These are phyloP conservation scores for Agastache rugosa DNA, from an alignment of 257 asterid genomes.

Conservation along the genomic window DNA sequence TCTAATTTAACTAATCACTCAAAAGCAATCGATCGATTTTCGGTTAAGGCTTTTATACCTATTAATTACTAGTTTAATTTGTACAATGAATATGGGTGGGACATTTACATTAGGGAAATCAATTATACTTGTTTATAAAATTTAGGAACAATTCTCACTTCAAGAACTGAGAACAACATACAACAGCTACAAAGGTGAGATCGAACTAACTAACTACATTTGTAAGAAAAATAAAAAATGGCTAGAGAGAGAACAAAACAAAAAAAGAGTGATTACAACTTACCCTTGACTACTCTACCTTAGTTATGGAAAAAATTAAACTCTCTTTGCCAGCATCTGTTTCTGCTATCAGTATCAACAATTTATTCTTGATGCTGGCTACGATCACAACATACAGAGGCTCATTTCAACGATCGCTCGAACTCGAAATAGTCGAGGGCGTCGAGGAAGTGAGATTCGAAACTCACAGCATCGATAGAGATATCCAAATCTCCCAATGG, in stretches of 20 bases:
- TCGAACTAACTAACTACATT: not conserved
- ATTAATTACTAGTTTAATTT: too few relatives aligned
- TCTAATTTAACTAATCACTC: too few relatives aligned
- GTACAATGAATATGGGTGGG: too few relatives aligned
- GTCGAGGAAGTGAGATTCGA: constrained; percentile 49
- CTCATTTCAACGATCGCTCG: not conserved
- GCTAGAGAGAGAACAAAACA: not conserved
- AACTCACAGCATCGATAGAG: constrained; percentile 43
- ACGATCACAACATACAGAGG: constrained; percentile 31
- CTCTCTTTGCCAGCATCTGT: constrained; percentile 32
- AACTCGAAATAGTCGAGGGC: constrained; percentile 40
- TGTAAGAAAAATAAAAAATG: constrained; percentile 5
- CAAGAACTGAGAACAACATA: not conserved
- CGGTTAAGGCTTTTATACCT: too few relatives aligned
- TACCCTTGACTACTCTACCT: constrained; percentile 18
- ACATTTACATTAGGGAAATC: too few relatives aligned
- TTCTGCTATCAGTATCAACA: constrained; percentile 35
- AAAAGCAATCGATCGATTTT: too few relatives aligned
- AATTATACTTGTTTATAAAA: too few relatives aligned
- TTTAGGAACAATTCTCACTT: too few relatives aligned
- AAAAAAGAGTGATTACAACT: constrained; percentile 10
- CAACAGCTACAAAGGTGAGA: constrained; percentile 13
- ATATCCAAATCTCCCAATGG: constrained; percentile 48
- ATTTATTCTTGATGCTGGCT: constrained; percentile 31
- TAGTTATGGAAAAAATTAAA: constrained; percentile 2